Evolutionary conservation across 495 filamentous ascomycete genomes (phyloP).

Genomic region (Xylaria palmicola): DNA sequence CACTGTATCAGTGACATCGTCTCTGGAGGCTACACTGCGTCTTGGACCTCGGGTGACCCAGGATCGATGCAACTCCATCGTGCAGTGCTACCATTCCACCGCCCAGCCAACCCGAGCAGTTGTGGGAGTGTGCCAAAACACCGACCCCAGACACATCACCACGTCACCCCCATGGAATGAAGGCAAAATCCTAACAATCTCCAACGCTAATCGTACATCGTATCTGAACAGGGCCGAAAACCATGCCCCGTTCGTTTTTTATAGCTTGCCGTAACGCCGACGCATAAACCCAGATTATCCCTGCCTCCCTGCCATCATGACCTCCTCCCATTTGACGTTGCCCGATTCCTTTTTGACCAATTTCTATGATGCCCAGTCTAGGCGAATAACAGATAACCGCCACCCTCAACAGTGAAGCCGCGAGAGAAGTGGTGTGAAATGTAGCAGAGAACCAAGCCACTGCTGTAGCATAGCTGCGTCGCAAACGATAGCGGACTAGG

Average conservation of each 20-base stretch:
- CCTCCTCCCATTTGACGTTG: slow-evolving; percentile 20
- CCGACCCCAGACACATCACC: not conserved
- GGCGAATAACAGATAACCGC: slow-evolving; percentile 9
- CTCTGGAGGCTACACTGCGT: not conserved
- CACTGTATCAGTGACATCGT: not conserved
- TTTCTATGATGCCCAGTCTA: slow-evolving; percentile 22
- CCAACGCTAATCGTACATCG: slow-evolving; percentile 15
- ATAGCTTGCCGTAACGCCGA: slow-evolving; percentile 16
- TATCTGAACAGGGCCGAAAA: slow-evolving; percentile 10
- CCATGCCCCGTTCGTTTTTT: slow-evolving; percentile 6
- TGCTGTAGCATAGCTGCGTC: not conserved
- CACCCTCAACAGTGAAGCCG: not conserved
- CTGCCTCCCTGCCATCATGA: not conserved
- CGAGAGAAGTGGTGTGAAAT: slow-evolving; percentile 14
- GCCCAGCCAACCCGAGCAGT: not conserved
- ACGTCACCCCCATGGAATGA: slow-evolving; percentile 1
- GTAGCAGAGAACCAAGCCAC: slow-evolving; percentile 1
- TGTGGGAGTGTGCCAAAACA: not conserved
- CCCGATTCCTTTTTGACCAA: slow-evolving; percentile 27
- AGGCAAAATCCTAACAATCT: slow-evolving; percentile 5
- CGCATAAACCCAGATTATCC: slow-evolving; percentile 24
- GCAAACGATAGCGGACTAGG: slow-evolving; percentile 1
- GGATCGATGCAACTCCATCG: slow-evolving; percentile 2
- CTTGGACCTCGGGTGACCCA: not conserved
- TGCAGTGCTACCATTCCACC: not conserved